A percentile compares a stretch with the other conserved stretches of the same genome.
These are phyloP conservation scores for Lactarius tabidus DNA, from an alignment of 768 basidiomycete genomes.

Conservation along the genomic window DNA sequence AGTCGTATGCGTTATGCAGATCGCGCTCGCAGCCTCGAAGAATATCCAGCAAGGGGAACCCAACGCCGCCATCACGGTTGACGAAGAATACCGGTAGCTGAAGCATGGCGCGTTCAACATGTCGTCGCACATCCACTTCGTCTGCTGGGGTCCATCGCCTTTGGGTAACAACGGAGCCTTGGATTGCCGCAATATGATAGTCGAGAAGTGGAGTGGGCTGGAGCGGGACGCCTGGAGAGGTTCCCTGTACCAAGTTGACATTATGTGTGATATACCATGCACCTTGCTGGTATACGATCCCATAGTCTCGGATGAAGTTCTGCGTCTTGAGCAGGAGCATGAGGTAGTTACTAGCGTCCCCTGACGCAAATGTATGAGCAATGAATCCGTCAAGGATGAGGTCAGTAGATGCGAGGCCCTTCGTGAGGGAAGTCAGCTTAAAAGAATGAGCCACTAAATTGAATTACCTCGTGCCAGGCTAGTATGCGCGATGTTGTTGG, in stretches of 20 bases:
- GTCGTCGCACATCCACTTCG: background rate
- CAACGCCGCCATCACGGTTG: background rate
- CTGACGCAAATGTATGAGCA: background rate
- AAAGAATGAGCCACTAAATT: too few species aligned
- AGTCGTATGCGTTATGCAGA: background rate
- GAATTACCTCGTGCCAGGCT: too few species aligned
- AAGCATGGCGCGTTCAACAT: background rate
- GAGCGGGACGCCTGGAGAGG: background rate
- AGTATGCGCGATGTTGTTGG: too few species aligned
- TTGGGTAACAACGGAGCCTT: slow-evolving; percentile 4
- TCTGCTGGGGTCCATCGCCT: background rate
- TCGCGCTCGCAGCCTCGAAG: background rate
- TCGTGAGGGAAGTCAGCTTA: too few species aligned
- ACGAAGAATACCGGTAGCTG: background rate
- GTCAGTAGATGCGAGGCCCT: background rate
- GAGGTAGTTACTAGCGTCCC: slow-evolving; percentile 5
- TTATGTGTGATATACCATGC: slow-evolving; percentile 7
- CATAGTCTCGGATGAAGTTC: background rate
- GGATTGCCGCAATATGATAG: background rate
- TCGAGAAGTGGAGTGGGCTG: slow-evolving; percentile 4
- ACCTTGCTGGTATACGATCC: background rate
- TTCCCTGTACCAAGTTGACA: background rate
- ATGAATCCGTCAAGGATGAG: slow-evolving; percentile 7
- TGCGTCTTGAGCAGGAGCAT: background rate
- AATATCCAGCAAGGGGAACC: background rate